A percentile compares a stretch with the other conserved stretches of the same genome.
Conservation (phyloP, 2,329 filamentous ascomycete species). For the Diaporthe velutina region DNA sequence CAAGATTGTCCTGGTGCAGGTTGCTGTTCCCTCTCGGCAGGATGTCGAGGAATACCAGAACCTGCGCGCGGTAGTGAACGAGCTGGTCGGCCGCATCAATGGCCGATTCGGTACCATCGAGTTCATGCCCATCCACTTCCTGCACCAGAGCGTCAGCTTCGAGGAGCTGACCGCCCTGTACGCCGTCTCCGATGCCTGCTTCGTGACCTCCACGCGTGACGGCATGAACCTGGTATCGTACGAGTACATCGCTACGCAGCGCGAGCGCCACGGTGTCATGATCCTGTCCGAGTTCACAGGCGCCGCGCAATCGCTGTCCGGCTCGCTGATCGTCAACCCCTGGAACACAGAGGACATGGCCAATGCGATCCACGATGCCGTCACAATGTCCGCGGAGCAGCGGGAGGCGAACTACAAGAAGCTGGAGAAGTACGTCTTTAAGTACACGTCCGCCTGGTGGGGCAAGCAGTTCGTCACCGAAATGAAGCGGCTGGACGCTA, state of each 20-base stretch:
- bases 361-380: slow-evolving; percentile 93
- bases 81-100: slow-evolving; percentile 96
- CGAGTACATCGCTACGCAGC: slow-evolving; percentile 96
- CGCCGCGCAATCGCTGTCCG: slow-evolving; percentile 93
- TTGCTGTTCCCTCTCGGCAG: slow-evolving; percentile 92
- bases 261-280: slow-evolving; percentile 90
- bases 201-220: slow-evolving; percentile 95
- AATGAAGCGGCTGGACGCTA: slow-evolving; percentile 68
- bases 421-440: slow-evolving; percentile 94
- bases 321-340: slow-evolving; percentile 94
- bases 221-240: slow-evolving; percentile 99
- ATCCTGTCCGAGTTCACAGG: slow-evolving; percentile 97
- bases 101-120: slow-evolving; percentile 97
- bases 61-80: slow-evolving; percentile 93
- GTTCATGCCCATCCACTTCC: slow-evolving; percentile 99
- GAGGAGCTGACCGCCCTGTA: slow-evolving; percentile 96
- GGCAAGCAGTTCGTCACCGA: slow-evolving; percentile 92
- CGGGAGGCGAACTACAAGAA: slow-evolving; percentile 90
- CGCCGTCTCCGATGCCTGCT: slow-evolving; percentile 89
- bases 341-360: slow-evolving; percentile 99
- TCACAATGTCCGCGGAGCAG: slow-evolving; percentile 94
- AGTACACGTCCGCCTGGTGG: slow-evolving; percentile 98
- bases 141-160: slow-evolving; percentile 95
- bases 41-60: slow-evolving; percentile 99
- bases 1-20: slow-evolving; percentile 95